phyloP scores from a whole-genome alignment of 2,329 filamentous ascomycete species.

The Calonectria multiphialidica region DNA sequence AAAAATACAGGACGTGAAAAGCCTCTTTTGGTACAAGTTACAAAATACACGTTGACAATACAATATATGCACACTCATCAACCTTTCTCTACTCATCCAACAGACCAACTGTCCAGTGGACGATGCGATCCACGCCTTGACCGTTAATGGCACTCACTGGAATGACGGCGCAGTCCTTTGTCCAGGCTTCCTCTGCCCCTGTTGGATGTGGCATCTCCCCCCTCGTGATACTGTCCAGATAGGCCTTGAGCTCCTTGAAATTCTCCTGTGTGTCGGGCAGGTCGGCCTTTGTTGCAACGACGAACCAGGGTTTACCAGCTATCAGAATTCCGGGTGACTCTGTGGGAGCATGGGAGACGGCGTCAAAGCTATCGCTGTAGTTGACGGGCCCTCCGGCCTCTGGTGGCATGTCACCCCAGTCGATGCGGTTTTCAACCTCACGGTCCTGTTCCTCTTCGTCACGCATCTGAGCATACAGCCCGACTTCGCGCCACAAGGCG shows the following conservation, averaged over 20 bases:
- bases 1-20: constrained; percentile 30
- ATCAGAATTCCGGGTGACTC: constrained; percentile 71
- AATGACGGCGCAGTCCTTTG: constrained; percentile 74
- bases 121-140: constrained; percentile 82
- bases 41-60: constrained; percentile 15
- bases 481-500: constrained; percentile 90
- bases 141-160: constrained; percentile 92
- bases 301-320: constrained; percentile 96
- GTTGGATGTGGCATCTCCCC: constrained; percentile 80
- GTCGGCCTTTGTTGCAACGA: constrained; percentile 94
- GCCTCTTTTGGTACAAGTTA: constrained; percentile 32
- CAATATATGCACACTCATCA: constrained; percentile 32
- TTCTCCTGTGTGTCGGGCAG: constrained; percentile 82
- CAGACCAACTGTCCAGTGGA: constrained; percentile 78
- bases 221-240: constrained; percentile 75
- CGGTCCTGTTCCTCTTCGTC: constrained; percentile 79
- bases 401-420: constrained; percentile 68
- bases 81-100: constrained; percentile 60
- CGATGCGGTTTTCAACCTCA: constrained; percentile 67
- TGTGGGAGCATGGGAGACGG: constrained; percentile 17
- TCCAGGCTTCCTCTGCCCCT: constrained; percentile 68
- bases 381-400: constrained; percentile 45
- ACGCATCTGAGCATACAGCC: constrained; percentile 84
- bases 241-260: constrained; percentile 76
- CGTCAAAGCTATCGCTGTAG: constrained; percentile 35